Conservation (phyloP, 2,329 filamentous ascomycete species). For the Orbilia ellipsospora region DNA sequence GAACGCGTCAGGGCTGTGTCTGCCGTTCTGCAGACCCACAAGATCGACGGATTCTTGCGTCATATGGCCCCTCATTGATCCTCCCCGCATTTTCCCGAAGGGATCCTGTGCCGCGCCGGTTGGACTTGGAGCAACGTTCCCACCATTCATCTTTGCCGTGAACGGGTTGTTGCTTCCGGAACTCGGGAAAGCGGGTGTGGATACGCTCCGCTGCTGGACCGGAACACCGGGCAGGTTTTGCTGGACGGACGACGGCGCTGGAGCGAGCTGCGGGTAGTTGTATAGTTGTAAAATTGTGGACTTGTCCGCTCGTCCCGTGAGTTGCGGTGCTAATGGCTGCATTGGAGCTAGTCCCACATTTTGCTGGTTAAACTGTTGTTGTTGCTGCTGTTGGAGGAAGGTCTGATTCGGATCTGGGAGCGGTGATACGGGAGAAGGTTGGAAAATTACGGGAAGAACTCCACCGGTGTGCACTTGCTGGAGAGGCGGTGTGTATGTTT, state of each 20-base stretch:
- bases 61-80: slow-evolving; percentile 55
- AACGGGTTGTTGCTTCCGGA: slow-evolving; percentile 59
- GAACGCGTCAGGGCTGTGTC: slow-evolving; percentile 60
- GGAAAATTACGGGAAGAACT: slow-evolving; percentile 33
- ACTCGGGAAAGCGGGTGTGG: slow-evolving; percentile 43
- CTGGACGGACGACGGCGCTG: slow-evolving; percentile 57
- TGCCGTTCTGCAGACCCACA: slow-evolving; percentile 57
- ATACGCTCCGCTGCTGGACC: slow-evolving; percentile 53
- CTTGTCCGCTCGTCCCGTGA: slow-evolving; percentile 72
- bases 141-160: slow-evolving; percentile 51
- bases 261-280: slow-evolving; percentile 70
- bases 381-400: slow-evolving; percentile 61
- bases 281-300: slow-evolving; percentile 81
- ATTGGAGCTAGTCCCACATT: slow-evolving; percentile 58
- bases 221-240: slow-evolving; percentile 30
- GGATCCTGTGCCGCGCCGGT: slow-evolving; percentile 5
- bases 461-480: slow-evolving; percentile 57
- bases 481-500: slow-evolving; percentile 36
- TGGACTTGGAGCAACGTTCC: slow-evolving; percentile 1
- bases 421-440: slow-evolving; percentile 61
- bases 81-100: slow-evolving; percentile 25
- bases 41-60: slow-evolving; percentile 60
- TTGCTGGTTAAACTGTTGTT: slow-evolving; percentile 61
- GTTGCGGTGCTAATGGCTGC: slow-evolving; percentile 61
- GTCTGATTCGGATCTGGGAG: slow-evolving; percentile 62